Base-by-base conservation (phyloP, 306 rosid species). In the Rubus idaeus region DNA sequence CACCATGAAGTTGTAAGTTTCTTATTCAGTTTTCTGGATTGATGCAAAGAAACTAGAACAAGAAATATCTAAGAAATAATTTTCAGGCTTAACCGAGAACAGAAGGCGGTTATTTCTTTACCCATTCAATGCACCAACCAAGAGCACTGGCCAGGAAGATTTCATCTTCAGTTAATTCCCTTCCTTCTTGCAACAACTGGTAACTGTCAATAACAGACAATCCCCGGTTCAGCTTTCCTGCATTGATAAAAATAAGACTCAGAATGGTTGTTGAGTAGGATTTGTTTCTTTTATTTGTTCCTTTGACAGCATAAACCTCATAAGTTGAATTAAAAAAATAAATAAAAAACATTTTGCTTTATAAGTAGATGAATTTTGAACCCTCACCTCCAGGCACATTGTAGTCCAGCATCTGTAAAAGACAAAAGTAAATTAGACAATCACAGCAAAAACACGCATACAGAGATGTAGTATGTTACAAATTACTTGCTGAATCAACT, bases 311-410 rank as follows among this genome's bases (percentile, higher is more conserved):
- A 30, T 30, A 1, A 30, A 30, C 35, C 35, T 30, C 35, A 30
- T 30, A 30, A 30, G 35, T 30, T 30, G 35, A 30, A 30, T 30
- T 30, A 30, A 30, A 30, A 30, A 30, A 30, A 30, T 0, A 30
- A 30, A 30, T 0, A 30, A 23, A 23, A 23, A 23, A 23, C n/a
- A n/a, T n/a, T 23, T 23, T 23, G 3, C 71, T 8, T 26, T 46
- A 73, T 1, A 50, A 69, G 18, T 71, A 41, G 4, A 50, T 37
- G 14, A 69, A 63, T 45, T 65, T 51, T 64, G 9, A 75, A 75
- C 64, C 66, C 89, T 66, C 78, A 90, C 97, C 98, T 90, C 96
- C 93, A 62, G 91, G 96, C 78, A 93, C 98, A 88, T 90, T 93
- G 91, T 93, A 93, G 86, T 90, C 98, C 90, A 89, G 84, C 98